Evolutionary conservation across 2,329 filamentous ascomycete genomes (phyloP).

Genomic region (Thyridium curvatum): DNA sequence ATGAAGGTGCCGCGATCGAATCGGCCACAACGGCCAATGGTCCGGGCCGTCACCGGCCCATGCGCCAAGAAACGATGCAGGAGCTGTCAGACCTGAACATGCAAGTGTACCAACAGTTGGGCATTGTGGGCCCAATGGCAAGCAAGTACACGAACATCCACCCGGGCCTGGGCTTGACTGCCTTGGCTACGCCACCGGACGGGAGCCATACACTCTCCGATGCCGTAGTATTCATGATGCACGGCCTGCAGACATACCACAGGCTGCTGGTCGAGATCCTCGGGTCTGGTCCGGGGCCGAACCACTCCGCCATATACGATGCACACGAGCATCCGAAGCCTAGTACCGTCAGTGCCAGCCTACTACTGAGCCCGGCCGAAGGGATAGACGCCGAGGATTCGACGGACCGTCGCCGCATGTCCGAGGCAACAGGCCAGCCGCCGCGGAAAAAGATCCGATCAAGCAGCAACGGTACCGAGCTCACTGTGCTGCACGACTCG

Average conservation of each 20-base stretch:
- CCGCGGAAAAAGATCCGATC: neutral
- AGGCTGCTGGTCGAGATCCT: slow-evolving; percentile 2
- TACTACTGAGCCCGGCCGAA: slow-evolving; percentile 2
- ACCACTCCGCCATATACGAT: neutral
- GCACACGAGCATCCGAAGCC: neutral
- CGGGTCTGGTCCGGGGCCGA: neutral
- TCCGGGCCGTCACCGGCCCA: neutral
- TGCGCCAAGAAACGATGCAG: slow-evolving; percentile 1
- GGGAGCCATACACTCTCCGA: slow-evolving; percentile 1
- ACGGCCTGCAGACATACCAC: slow-evolving; percentile 4
- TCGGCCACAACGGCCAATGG: neutral
- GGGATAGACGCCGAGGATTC: slow-evolving; percentile 1
- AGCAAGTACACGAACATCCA: slow-evolving; percentile 1
- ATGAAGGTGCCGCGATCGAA: neutral
- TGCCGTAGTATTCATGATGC: slow-evolving; percentile 3
- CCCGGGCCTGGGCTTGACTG: neutral
- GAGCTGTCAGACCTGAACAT: slow-evolving; percentile 1
- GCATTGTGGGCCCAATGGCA: neutral
- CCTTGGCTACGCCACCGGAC: neutral
- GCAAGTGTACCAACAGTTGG: slow-evolving; percentile 1
- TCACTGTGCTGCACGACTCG: slow-evolving; percentile 1
- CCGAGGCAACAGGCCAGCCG: neutral
- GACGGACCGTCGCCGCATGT: neutral
- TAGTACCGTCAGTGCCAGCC: neutral
- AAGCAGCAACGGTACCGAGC: neutral